Base-by-base conservation (phyloP, 805 yeast species). In the Candida loeiensis region DNA sequence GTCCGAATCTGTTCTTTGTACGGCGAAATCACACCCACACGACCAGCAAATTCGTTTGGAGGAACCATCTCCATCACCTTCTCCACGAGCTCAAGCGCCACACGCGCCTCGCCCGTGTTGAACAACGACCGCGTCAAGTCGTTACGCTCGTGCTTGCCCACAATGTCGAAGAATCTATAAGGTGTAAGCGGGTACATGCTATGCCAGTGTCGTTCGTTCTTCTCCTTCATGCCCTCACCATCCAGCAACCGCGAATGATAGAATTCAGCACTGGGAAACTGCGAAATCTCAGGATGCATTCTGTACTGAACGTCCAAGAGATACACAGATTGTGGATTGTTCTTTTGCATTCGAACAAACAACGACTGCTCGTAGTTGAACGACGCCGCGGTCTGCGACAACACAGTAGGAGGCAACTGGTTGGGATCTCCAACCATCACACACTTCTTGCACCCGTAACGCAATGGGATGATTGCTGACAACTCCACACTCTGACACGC, bases 381-480 rank as follows among this genome's bases (percentile, higher is more conserved):
- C 4, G 77, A 69, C 1, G 95, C 82, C 1, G 99, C 98, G 11
- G 79, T 82, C 50, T 85, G 89, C 0, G 97, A 91, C 14, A 93
- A 64, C 8, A 91, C 98, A 0, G 99, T 91, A 0, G 99, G 99
- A 0, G 99, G 99, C 46, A 93, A 73, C 64, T 93, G 99, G 58
- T 93, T 90, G 2, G 98, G 98, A 66, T 93, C 99, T 59, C 99
- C 99, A 34, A 93, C 99, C 95, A 93, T 85, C 36, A 93, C 83
- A 65, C 98, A 91, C 40, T 80, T 79, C 44, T 74, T 80, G 52
- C 95, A 85, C 1, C 98, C 98, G 58, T 90, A 93, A 54, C 95
- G 71, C 48, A 93, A 67, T 0, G 99, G 99, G 51, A 91, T 91
- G 18, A 93, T 75, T 0, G 95, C 85, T 6, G 96, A 87, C 25